Conservation (phyloP, 2,329 filamentous ascomycete species). For the Cladosporium sp. region DNA sequence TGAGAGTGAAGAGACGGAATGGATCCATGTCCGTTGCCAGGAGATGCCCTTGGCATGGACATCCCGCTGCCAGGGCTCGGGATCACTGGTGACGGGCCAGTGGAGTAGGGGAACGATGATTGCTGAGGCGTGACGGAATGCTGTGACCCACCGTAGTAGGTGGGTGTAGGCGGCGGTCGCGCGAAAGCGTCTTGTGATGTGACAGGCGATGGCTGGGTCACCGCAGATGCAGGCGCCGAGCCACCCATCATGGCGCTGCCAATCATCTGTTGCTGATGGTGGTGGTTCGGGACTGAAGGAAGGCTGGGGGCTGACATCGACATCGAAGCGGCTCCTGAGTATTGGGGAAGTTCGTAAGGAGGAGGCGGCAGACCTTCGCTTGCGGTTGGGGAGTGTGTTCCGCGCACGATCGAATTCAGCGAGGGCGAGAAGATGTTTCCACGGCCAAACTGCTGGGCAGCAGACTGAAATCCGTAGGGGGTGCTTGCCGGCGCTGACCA, state of each 20-base stretch:
- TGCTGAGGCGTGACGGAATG: constrained; percentile 47
- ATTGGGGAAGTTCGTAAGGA: constrained; percentile 61
- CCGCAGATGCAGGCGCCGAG: constrained; percentile 28
- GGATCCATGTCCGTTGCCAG: constrained; percentile 39
- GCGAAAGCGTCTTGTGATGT: constrained; percentile 53
- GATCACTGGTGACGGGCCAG: constrained; percentile 43
- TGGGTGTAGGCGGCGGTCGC: constrained; percentile 53
- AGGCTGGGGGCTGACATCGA: constrained; percentile 50
- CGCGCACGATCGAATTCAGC: constrained; percentile 48
- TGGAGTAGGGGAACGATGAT: constrained; percentile 42
- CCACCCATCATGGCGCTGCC: constrained; percentile 40
- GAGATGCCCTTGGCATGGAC: constrained; percentile 47
- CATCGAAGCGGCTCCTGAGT: constrained; percentile 47
- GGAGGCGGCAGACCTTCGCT: constrained; percentile 60
- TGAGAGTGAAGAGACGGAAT: constrained; percentile 44
- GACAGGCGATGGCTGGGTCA: constrained; percentile 44
- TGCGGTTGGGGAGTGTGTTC: constrained; percentile 53
- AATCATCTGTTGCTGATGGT: constrained; percentile 39
- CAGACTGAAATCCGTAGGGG: constrained; percentile 47
- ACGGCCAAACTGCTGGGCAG: constrained; percentile 42
- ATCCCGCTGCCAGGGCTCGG: constrained; percentile 44
- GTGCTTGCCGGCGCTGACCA: constrained; percentile 49
- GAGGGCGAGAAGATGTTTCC: constrained; percentile 52
- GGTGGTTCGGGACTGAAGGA: constrained; percentile 37
- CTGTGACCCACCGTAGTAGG: constrained; percentile 56